Evolutionary conservation across 2,329 filamentous ascomycete genomes (phyloP), one percentile per base, ranked within the genome.

Genomic region (Cucurbitaria berberidis): DNA sequence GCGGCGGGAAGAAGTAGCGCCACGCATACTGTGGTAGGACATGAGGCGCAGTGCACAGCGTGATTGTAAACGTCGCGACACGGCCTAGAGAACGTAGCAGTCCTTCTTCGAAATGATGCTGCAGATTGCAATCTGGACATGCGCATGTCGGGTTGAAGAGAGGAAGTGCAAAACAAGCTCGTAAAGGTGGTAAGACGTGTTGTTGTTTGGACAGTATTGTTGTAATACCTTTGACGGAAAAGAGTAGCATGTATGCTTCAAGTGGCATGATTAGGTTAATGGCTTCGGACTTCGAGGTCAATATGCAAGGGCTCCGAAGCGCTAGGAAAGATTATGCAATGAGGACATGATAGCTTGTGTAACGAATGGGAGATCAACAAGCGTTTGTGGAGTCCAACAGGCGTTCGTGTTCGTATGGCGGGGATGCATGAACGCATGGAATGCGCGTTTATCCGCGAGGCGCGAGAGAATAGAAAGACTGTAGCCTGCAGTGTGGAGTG

Each of bases 41-140:
- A 45, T 48, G 51, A 16, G 40, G 46, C 13, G 46, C 38, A 30
- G 44, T 49, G 22, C 38, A 30, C 3, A 45, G n/a, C 24, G 9
- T 30, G 13, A 38, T 21, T n/a, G 22, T n/a, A 18, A 42, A 42
- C 8, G 22, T 42, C 10, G 26, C 24, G 15, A 19, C 15, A 18
- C 26, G 24, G 24, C 24, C n/a, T 26, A n/a, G 21, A 18, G 27
- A 21, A 4, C 24, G 18, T 16, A 29, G 11, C 15, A 29, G 2
- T 13, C 16, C 24, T 27, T 18, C 39, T n/a, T 41, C 27, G 21
- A 26, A 9, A 13, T 41, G 13, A n/a, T 18, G 13, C 5, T 29
- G 13, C n/a, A 18, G 11, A 13, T 3, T 42, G 39, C 21, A 41
- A 16, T 18, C 9, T 27, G 21, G 3, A 41, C 24, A 41, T 16